Percentiles rank a stretch among this genome's conserved stretches.
These are phyloP conservation scores for Penicillium tannophilum DNA, from an alignment of 495 filamentous ascomycete species.

Conservation along the genomic window DNA sequence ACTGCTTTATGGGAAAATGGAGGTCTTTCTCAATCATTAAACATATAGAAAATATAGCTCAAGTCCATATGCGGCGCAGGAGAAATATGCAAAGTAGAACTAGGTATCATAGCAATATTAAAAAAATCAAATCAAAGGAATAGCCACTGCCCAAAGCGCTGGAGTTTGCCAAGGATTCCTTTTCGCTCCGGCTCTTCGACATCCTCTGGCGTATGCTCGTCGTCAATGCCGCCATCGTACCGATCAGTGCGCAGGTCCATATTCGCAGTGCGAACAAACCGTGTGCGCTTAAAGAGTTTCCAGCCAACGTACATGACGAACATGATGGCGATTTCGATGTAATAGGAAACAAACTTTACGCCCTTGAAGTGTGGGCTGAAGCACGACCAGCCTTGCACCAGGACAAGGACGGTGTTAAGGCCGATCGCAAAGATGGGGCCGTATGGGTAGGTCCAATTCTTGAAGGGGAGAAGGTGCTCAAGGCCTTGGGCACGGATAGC, in stretches of 20 bases:
- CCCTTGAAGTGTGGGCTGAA: slow-evolving; percentile 54
- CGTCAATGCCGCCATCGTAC: slow-evolving; percentile 33
- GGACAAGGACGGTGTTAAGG: slow-evolving; percentile 56
- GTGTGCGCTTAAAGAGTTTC: slow-evolving; percentile 51
- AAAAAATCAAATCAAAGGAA: slow-evolving; percentile 26
- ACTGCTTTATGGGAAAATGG: background rate
- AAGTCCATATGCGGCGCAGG: background rate
- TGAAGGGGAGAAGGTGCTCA: slow-evolving; percentile 60
- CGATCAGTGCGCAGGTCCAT: slow-evolving; percentile 59
- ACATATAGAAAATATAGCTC: background rate
- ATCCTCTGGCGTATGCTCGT: slow-evolving; percentile 11
- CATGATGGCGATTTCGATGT: slow-evolving; percentile 55
- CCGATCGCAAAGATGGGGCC: slow-evolving; percentile 54
- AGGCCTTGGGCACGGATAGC: slow-evolving; percentile 55
- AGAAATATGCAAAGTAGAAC: background rate
- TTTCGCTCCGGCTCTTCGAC: slow-evolving; percentile 13
- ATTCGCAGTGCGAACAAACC: slow-evolving; percentile 36
- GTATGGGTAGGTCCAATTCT: slow-evolving; percentile 62
- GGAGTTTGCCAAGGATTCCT: slow-evolving; percentile 24
- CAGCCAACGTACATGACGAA: slow-evolving; percentile 53
- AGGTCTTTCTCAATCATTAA: background rate
- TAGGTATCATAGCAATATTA: slow-evolving; percentile 3
- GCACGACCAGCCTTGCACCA: slow-evolving; percentile 62
- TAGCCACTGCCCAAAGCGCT: slow-evolving; percentile 38
- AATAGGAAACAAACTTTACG: slow-evolving; percentile 55